phyloP scores from a whole-genome alignment of 225 moss, liverwort and hornwort species.

The Pleurozium schreberi region DNA sequence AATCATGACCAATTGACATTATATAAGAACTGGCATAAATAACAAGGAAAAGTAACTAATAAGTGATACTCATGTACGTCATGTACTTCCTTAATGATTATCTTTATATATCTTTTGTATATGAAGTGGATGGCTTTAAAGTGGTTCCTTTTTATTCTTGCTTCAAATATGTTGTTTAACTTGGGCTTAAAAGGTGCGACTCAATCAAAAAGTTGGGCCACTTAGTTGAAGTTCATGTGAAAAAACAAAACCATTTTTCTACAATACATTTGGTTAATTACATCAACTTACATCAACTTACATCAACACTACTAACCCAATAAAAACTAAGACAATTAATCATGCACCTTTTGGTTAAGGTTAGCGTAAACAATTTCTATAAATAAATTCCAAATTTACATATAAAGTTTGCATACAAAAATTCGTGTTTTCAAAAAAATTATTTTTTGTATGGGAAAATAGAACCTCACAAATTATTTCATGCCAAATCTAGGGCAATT shows the following conservation, averaged over 20 bases:
- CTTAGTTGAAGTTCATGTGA: background rate
- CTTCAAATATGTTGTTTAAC: background rate
- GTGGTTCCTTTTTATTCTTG: background rate
- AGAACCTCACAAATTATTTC: no score
- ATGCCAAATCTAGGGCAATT: no score
- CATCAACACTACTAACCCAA: background rate
- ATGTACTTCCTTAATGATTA: background rate
- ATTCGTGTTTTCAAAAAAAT: no score
- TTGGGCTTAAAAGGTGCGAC: background rate
- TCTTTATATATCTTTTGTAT: background rate
- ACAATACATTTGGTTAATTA: background rate
- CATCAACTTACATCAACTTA: background rate
- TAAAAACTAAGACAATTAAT: background rate
- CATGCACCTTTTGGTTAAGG: accelerated
- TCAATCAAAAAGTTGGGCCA: background rate
- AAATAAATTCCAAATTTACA: no score
- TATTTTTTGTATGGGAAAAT: no score
- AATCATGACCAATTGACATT: background rate
- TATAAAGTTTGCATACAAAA: no score
- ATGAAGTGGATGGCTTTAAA: background rate
- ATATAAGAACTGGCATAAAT: background rate
- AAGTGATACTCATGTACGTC: background rate
- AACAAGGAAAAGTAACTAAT: background rate
- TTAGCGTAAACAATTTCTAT: background rate
- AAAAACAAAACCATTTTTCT: background rate